Percentiles rank a stretch among this genome's conserved stretches.
These are phyloP conservation scores for Rhynchospora tenuis DNA, from an alignment of 176 grass and related monocot species.

Conservation along the genomic window DNA sequence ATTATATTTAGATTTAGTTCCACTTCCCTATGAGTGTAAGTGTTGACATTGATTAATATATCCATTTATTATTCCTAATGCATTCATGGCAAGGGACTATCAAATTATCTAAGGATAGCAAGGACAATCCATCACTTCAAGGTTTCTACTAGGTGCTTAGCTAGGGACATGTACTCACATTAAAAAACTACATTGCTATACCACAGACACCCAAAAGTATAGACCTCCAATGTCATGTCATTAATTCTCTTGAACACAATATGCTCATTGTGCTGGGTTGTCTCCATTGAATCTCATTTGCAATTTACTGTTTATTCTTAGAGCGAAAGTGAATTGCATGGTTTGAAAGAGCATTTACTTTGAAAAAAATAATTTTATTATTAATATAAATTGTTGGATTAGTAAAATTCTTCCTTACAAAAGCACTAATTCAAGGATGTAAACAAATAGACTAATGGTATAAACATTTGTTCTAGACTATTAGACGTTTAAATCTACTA, in stretches of 20 bases:
- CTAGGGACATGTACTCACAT: not conserved
- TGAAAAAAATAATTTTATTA: no score
- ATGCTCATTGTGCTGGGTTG: not conserved
- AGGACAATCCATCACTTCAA: conserved; percentile 23
- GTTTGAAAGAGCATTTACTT: no score
- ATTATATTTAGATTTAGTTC: conserved; percentile 16
- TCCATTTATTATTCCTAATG: not conserved
- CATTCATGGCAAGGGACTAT: not conserved
- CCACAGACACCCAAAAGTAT: conserved; percentile 11
- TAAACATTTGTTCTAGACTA: no score
- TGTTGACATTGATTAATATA: conserved; percentile 26
- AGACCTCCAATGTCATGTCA: conserved; percentile 18
- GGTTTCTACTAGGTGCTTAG: conserved; percentile 13
- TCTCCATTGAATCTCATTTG: not conserved
- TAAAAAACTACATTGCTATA: conserved; percentile 9
- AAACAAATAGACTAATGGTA: no score
- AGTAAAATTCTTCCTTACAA: no score
- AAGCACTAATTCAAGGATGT: no score
- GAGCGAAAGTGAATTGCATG: no score
- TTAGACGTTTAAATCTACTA: no score
- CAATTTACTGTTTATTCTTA: not conserved
- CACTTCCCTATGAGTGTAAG: conserved; percentile 7
- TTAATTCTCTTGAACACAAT: conserved; percentile 28
- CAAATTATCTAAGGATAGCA: conserved; percentile 1
- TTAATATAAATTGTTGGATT: no score